phyloP scores from a whole-genome alignment of 345 rosid genomes.

The Brassica incana region DNA sequence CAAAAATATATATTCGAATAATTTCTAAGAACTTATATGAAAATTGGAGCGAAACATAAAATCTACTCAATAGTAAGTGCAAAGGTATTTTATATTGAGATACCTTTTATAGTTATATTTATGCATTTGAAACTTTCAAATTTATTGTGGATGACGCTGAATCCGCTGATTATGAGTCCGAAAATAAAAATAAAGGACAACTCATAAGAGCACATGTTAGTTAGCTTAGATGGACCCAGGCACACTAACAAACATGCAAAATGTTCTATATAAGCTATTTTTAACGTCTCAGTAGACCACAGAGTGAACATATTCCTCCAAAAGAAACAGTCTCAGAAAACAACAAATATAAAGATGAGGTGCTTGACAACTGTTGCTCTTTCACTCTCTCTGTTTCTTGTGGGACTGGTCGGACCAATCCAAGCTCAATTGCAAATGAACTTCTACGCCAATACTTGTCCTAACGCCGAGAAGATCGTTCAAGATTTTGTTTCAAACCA shows the following conservation, averaged over 20 bases:
- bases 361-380: slow-evolving; percentile 21
- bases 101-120: neutral
- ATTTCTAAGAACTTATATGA: neutral
- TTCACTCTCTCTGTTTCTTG: slow-evolving; percentile 29
- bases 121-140: no score
- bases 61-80: neutral
- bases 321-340: slow-evolving; percentile 7
- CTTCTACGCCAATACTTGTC: slow-evolving; percentile 67
- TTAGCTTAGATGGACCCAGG: slow-evolving; percentile 38
- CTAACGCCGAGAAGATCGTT: slow-evolving; percentile 69
- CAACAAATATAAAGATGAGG: slow-evolving; percentile 31
- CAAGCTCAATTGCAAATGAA: slow-evolving; percentile 60
- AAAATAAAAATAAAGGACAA: slow-evolving; percentile 9
- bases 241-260: slow-evolving; percentile 17
- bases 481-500: slow-evolving; percentile 55
- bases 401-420: slow-evolving; percentile 38
- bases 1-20: neutral
- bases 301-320: slow-evolving; percentile 23
- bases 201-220: slow-evolving; percentile 40
- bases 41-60: neutral
- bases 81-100: neutral
- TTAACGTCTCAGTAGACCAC: slow-evolving; percentile 21
- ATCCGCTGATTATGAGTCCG: neutral
- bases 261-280: slow-evolving; percentile 27
- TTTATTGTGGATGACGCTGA: neutral